Conservation (phyloP, 805 yeast genomes). For the Schwanniomyces polymorphus region DNA sequence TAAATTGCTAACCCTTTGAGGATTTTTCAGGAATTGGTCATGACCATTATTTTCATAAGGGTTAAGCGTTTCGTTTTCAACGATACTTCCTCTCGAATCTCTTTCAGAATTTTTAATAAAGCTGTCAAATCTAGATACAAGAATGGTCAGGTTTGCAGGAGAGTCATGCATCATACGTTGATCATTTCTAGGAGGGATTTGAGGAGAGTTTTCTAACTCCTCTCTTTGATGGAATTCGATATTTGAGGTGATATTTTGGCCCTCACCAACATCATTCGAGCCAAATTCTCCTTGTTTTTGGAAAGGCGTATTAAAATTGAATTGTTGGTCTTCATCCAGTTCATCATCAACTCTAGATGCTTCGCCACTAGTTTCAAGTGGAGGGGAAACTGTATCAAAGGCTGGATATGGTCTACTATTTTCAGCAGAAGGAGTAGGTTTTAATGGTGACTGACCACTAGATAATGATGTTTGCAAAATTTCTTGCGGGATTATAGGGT, state of each 20-base stretch:
- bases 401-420: not conserved
- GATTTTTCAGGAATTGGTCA: not conserved
- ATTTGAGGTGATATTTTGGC: conserved; percentile 25
- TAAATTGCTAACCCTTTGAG: conserved; percentile 28
- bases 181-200: not conserved
- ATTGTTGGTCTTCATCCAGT: not conserved
- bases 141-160: not conserved
- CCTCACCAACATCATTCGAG: conserved; percentile 7
- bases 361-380: not conserved
- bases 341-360: not conserved
- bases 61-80: not conserved
- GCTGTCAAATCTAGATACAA: conserved; percentile 8
- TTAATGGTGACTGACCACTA: not conserved
- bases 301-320: not conserved
- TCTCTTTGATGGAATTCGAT: conserved; percentile 6
- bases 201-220: conserved; percentile 6
- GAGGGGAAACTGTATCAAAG: not conserved
- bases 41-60: conserved; percentile 6
- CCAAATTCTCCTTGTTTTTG: not conserved
- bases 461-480: not conserved
- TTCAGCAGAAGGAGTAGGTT: not conserved
- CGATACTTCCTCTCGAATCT: conserved; percentile 2
- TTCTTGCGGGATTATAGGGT: not conserved
- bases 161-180: not conserved
- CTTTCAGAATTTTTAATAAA: not conserved